phyloP scores from a whole-genome alignment of 306 rosid genomes.

The Castanea crenata region DNA sequence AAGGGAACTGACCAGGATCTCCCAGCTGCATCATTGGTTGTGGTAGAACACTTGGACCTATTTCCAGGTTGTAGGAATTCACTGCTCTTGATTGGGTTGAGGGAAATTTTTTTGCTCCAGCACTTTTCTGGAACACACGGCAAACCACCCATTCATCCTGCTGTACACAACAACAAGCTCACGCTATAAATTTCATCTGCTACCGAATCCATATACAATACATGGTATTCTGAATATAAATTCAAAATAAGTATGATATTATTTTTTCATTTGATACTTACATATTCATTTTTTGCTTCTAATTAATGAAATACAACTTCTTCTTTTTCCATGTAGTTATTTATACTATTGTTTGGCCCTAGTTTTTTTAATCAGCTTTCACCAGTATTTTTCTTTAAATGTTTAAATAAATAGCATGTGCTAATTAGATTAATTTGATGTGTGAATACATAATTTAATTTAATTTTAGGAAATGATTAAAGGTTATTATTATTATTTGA shows the following conservation, averaged over 20 bases:
- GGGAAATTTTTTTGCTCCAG: conserved; percentile 69
- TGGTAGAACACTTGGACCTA: conserved; percentile 39
- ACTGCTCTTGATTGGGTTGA: conserved; percentile 49
- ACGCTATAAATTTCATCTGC: neutral
- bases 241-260: neutral
- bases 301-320: neutral
- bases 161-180: neutral
- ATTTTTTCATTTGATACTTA: neutral
- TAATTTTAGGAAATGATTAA: too few species aligned
- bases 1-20: conserved; percentile 53
- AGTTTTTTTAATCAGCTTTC: neutral
- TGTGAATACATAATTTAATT: neutral
- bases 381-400: neutral
- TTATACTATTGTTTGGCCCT: too few species aligned
- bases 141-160: conserved; percentile 97
- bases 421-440: neutral
- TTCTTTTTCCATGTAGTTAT: neutral
- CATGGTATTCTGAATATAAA: neutral
- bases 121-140: conserved; percentile 80
- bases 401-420: neutral
- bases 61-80: conserved; percentile 65
- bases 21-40: conserved; percentile 67
- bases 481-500: too few species aligned
- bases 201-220: neutral
- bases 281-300: neutral